Conservation (phyloP, 352 stramenopile species). For the Phytophthora rubi region DNA sequence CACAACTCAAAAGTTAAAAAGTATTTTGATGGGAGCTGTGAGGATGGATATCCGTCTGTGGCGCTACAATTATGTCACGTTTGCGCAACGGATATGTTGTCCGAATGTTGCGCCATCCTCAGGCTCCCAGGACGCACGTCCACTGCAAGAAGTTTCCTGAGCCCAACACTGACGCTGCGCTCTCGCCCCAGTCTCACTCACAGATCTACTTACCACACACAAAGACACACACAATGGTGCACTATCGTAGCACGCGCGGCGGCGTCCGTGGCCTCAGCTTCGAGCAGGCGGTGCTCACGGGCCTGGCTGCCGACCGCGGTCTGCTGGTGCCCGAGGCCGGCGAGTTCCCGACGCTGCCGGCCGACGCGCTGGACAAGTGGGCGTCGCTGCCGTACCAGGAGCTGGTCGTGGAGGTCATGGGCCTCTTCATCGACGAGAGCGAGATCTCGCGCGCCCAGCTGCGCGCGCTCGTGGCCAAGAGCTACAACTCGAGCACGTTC, state of each 20-base stretch:
- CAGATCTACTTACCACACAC: neutral
- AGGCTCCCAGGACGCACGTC: neutral
- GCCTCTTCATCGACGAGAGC: constrained; percentile 95
- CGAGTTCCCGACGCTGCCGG: constrained; percentile 80
- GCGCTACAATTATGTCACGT: constrained; percentile 1
- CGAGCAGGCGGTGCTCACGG: constrained; percentile 88
- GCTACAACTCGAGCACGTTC: constrained; percentile 93
- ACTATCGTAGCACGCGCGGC: constrained; percentile 86
- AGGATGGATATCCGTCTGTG: too few species aligned
- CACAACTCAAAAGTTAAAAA: too few species aligned
- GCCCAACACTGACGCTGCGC: neutral
- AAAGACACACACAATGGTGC: constrained; percentile 58
- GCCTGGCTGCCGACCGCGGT: constrained; percentile 82
- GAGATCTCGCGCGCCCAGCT: constrained; percentile 94
- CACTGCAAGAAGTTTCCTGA: constrained; percentile 33
- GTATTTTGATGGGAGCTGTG: too few species aligned
- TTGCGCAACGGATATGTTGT: constrained; percentile 22
- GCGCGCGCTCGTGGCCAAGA: constrained; percentile 91
- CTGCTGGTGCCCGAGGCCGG: constrained; percentile 82
- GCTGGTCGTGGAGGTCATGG: constrained; percentile 95
- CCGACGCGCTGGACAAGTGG: constrained; percentile 80
- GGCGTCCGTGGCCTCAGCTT: constrained; percentile 84
- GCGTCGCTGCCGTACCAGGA: constrained; percentile 94
- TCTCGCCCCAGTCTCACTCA: constrained; percentile 3
- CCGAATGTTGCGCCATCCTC: constrained; percentile 2